These are phyloP conservation scores for Phytophthora kernoviae DNA, from an alignment of 352 stramenopile genomes.

Conservation along the genomic window DNA sequence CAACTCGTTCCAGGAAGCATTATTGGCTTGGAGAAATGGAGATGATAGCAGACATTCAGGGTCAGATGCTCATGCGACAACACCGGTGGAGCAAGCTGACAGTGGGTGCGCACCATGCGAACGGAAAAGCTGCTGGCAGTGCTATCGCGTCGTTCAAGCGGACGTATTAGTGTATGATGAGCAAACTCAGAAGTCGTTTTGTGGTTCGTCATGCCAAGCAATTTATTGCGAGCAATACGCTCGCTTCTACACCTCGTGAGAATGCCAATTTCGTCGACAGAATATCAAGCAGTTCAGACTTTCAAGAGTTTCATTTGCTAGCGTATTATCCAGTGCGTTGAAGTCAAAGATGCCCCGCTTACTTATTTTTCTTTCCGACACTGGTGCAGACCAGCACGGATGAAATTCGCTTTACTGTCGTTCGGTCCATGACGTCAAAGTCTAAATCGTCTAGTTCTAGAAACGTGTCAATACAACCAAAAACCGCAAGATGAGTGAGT, in stretches of 20 bases:
- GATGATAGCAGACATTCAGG: neutral
- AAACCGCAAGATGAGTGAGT: neutral
- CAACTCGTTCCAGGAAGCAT: constrained; percentile 59
- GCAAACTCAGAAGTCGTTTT: constrained; percentile 61
- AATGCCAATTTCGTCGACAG: neutral
- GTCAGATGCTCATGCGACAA: neutral
- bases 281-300: neutral
- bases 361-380: constrained; percentile 59
- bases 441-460: constrained; percentile 61
- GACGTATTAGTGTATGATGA: constrained; percentile 52
- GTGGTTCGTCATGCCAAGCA: constrained; percentile 39
- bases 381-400: constrained; percentile 69
- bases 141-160: constrained; percentile 58
- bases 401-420: constrained; percentile 79
- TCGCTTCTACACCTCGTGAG: constrained; percentile 43
- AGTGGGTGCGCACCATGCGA: constrained; percentile 43
- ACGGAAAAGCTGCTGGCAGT: constrained; percentile 84
- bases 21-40: constrained; percentile 63
- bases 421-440: constrained; percentile 80
- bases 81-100: constrained; percentile 48
- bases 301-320: neutral
- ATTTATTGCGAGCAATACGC: constrained; percentile 59
- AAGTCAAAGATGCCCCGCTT: neutral
- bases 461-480: neutral
- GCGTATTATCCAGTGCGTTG: neutral